Conservation (phyloP, 768 basidiomycete genomes). For the Favolaschia claudopus region DNA sequence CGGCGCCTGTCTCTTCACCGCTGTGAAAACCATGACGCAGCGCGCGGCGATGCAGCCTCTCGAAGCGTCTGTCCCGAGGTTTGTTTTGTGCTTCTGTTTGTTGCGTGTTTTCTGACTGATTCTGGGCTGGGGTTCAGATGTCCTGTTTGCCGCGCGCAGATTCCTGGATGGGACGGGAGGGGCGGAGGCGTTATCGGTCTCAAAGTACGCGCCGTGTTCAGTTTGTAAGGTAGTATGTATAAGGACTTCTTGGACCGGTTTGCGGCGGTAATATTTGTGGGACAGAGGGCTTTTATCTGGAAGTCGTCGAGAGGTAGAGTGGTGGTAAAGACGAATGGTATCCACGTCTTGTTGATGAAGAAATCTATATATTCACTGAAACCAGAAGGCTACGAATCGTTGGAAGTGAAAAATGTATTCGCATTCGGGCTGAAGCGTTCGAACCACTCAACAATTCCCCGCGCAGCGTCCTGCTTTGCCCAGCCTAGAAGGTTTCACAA, state of each 20-base stretch:
- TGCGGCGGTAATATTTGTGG: too few species aligned
- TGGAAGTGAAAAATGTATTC: too few species aligned
- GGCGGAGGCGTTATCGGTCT: slow-evolving; percentile 74
- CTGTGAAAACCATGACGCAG: slow-evolving; percentile 68
- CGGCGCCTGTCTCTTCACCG: slow-evolving; percentile 76
- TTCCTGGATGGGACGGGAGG: slow-evolving; percentile 74
- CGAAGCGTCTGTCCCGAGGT: slow-evolving; percentile 51
- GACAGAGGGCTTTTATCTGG: too few species aligned
- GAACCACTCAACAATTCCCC: slow-evolving; percentile 58
- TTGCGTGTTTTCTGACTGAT: neutral
- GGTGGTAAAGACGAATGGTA: too few species aligned
- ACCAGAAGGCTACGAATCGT: too few species aligned
- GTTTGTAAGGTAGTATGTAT: too few species aligned
- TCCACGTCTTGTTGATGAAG: too few species aligned
- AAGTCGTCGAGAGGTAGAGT: too few species aligned
- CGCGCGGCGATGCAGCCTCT: slow-evolving; percentile 47
- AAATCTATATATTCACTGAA: too few species aligned
- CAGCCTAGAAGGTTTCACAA: slow-evolving; percentile 48
- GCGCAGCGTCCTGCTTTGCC: slow-evolving; percentile 65
- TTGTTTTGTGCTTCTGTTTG: slow-evolving; percentile 21
- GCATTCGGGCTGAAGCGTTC: slow-evolving; percentile 55
- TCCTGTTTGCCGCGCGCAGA: slow-evolving; percentile 73
- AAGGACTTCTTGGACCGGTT: too few species aligned
- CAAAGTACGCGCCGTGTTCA: slow-evolving; percentile 54
- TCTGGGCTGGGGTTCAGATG: slow-evolving; percentile 48